These are phyloP conservation scores for Debaryomyces udenii DNA, from an alignment of 1,139 yeast genomes.

Conservation along the genomic window DNA sequence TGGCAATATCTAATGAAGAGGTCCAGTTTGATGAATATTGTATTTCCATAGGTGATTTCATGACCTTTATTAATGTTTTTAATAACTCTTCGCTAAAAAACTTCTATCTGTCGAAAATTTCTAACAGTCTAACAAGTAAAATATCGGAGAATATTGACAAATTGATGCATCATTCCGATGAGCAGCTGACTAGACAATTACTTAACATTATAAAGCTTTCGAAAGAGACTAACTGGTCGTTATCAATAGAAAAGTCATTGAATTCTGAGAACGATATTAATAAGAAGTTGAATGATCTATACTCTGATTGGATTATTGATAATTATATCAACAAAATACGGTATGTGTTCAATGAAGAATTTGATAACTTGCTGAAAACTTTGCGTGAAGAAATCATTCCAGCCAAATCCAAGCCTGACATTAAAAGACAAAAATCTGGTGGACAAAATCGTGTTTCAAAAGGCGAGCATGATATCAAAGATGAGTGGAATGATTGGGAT, in stretches of 20 bases:
- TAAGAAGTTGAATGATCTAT: slow-evolving; percentile 30
- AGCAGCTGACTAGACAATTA: slow-evolving; percentile 22
- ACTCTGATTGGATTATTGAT: slow-evolving; percentile 36
- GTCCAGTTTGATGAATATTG: slow-evolving; percentile 16
- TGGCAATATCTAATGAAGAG: slow-evolving; percentile 10
- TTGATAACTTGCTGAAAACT: slow-evolving; percentile 13
- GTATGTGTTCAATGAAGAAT: slow-evolving; percentile 18
- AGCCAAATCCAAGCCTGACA: slow-evolving; percentile 11
- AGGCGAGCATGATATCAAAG: slow-evolving; percentile 11
- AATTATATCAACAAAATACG: slow-evolving; percentile 29
- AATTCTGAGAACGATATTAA: slow-evolving; percentile 19
- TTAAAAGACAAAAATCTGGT: slow-evolving; percentile 16
- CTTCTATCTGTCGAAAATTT: slow-evolving; percentile 33
- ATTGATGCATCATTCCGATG: slow-evolving; percentile 23
- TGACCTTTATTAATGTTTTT: slow-evolving; percentile 33
- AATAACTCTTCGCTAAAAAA: slow-evolving; percentile 27
- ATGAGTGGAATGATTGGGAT: slow-evolving; percentile 14
- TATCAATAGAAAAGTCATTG: slow-evolving; percentile 26
- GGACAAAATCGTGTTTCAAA: slow-evolving; percentile 12
- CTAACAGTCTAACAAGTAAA: slow-evolving; percentile 30
- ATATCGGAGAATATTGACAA: slow-evolving; percentile 34
- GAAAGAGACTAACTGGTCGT: slow-evolving; percentile 33
- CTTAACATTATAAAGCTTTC: slow-evolving; percentile 27
- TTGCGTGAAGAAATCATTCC: slow-evolving; percentile 15
- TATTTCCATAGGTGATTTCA: slow-evolving; percentile 30